Base-by-base conservation (phyloP, 495 filamentous ascomycete species). In the Tuber umbilicatum region DNA sequence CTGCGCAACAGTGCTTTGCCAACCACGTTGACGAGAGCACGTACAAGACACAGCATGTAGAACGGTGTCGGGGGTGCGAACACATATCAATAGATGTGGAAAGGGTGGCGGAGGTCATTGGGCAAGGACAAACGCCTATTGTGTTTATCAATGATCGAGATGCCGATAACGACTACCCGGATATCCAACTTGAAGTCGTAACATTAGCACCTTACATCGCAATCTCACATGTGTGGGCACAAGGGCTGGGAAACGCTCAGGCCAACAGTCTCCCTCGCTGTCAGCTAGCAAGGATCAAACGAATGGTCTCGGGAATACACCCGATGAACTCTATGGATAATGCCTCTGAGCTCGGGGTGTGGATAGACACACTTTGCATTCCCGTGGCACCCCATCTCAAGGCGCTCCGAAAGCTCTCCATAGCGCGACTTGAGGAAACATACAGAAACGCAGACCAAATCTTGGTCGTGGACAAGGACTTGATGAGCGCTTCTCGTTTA, bases 291-390 rank as follows among this genome's bases (percentile, higher is more conserved):
- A 41, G 27, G 38, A 31, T 75, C 31, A 71, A 75, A 31, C 38
- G 42, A 1, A 43, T 75, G 41, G 47, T 72, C 42, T 72, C 23
- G 2, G n/a, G 31, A 43, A 38, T 72, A 41, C 38, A 69, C 70
- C 70, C 70, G 35, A 37, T 72, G 21, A 16, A 3, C 31, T 6
- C 35, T 47, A n/a, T 6, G 1, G 1, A 72, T 21, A 35, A 19
- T 60, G 16, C 70, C 31, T n/a, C 35, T 7, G 21, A 72, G 27
- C 70, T 81, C n/a, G 69, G 35, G 12, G 27, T 84, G 42, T 84
- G 82, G 83, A 80, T 84, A 47, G 83, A 84, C 64, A 84, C 83
- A 10, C 79, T 84, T 23, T 83, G 82, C 73, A 76, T 83, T 39
- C 83, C 83, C 10, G 74, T 79, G 9, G 38, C 71, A 50, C 68